Percentiles rank a stretch among this genome's conserved stretches.
phyloP scores from a whole-genome alignment of 331 rosid species.

The Stylosanthes scabra region DNA sequence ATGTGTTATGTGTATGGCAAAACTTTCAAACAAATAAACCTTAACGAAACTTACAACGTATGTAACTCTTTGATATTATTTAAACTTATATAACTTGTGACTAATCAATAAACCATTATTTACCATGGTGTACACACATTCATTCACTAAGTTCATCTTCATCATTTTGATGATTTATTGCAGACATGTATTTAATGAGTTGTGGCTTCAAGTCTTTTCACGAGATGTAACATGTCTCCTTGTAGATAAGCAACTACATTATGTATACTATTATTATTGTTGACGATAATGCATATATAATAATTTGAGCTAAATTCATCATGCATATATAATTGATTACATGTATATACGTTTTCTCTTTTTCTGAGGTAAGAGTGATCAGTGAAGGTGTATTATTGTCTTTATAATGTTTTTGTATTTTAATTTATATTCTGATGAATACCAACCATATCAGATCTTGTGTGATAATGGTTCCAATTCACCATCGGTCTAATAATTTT shows the following conservation, averaged over 20 bases:
- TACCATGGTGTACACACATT: not conserved
- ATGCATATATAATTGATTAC: too few relatives aligned
- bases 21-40: not conserved
- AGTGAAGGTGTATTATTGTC: too few relatives aligned
- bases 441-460: too few relatives aligned
- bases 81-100: not conserved
- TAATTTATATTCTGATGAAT: too few relatives aligned
- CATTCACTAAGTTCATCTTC: too few relatives aligned
- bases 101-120: not conserved
- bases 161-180: not conserved
- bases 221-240: not conserved
- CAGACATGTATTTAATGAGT: not conserved
- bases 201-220: not conserved
- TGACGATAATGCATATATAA: not conserved
- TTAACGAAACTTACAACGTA: not conserved
- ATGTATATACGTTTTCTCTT: too few relatives aligned
- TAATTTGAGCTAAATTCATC: too few relatives aligned
- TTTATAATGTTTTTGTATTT: too few relatives aligned
- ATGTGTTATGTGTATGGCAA: too few relatives aligned
- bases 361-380: too few relatives aligned
- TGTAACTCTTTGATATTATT: not conserved
- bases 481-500: too few relatives aligned
- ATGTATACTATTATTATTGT: not conserved
- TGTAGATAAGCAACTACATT: not conserved
- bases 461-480: too few relatives aligned